Evolutionary conservation across 768 basidiomycete genomes (phyloP).

Genomic region (Leccinum aurantiacum): DNA sequence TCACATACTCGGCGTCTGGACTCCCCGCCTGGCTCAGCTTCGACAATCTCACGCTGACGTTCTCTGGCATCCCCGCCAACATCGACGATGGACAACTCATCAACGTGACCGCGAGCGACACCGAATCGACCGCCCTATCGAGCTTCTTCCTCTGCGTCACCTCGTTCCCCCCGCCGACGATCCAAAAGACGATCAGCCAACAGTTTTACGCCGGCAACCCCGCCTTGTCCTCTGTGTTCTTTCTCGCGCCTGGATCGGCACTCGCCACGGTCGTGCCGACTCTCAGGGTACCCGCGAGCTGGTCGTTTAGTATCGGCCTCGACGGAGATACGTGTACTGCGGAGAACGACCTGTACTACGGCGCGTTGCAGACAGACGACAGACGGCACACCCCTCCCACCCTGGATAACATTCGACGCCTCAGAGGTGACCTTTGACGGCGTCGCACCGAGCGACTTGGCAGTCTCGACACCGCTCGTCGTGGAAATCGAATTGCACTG

Average conservation of each 20-base stretch:
- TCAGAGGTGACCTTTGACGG: slow-evolving; percentile 75
- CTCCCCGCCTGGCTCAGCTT: slow-evolving; percentile 82
- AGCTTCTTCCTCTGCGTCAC: slow-evolving; percentile 59
- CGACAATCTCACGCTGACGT: slow-evolving; percentile 54
- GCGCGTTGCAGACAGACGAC: slow-evolving; percentile 54
- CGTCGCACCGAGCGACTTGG: slow-evolving; percentile 55
- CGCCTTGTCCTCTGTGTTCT: slow-evolving; percentile 75
- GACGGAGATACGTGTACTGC: slow-evolving; percentile 59
- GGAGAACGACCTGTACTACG: slow-evolving; percentile 55
- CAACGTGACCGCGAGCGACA: slow-evolving; percentile 61
- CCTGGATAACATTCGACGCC: slow-evolving; percentile 74
- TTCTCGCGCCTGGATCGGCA: slow-evolving; percentile 59
- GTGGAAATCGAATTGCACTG: slow-evolving; percentile 61
- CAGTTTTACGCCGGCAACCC: slow-evolving; percentile 63
- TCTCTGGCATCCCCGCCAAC: slow-evolving; percentile 66
- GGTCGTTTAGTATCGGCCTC: slow-evolving; percentile 93
- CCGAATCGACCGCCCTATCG: slow-evolving; percentile 50
- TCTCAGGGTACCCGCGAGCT: slow-evolving; percentile 72
- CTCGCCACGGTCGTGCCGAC: slow-evolving; percentile 50
- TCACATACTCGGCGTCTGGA: slow-evolving; percentile 51
- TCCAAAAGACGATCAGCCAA: slow-evolving; percentile 51
- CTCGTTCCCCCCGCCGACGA: slow-evolving; percentile 47
- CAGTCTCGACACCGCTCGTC: slow-evolving; percentile 38
- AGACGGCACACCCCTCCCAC: slow-evolving; percentile 72
- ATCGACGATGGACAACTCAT: slow-evolving; percentile 65